Evolutionary conservation across 2,329 filamentous ascomycete genomes (phyloP).

Genomic region (Magnaporthales sp.): DNA sequence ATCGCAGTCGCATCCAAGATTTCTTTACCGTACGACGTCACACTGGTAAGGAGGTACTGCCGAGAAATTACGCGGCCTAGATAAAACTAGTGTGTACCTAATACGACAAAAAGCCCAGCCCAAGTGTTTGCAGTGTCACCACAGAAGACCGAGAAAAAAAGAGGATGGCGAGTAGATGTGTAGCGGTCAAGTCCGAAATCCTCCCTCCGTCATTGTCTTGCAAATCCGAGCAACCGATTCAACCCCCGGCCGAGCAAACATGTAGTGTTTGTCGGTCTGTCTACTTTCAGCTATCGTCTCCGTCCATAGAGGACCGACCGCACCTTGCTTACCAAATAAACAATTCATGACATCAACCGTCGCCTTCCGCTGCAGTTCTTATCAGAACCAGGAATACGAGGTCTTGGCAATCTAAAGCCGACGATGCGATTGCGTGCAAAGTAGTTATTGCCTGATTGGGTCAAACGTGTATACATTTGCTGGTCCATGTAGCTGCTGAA

Average conservation of each 20-base stretch:
- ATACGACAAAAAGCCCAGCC: background rate
- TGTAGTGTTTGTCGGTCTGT: background rate
- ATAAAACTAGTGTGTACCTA: background rate
- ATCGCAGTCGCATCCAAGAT: background rate
- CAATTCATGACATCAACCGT: no score
- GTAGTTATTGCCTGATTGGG: background rate
- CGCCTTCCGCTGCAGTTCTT: background rate
- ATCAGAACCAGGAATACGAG: background rate
- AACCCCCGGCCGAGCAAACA: background rate
- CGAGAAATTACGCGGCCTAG: background rate
- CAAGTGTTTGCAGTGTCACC: background rate
- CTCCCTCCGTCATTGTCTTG: background rate
- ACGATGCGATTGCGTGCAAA: background rate
- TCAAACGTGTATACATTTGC: background rate
- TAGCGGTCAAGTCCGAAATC: background rate
- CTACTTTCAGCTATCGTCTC: background rate
- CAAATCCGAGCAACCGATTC: background rate
- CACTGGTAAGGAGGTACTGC: background rate
- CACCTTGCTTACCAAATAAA: background rate
- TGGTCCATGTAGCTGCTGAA: background rate
- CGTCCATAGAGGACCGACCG: background rate
- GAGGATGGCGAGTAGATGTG: background rate
- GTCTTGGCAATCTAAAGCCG: background rate
- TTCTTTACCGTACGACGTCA: background rate
- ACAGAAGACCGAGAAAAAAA: background rate